phyloP scores from a whole-genome alignment of 2,329 filamentous ascomycete genomes.

The Talaromyces sp. region DNA sequence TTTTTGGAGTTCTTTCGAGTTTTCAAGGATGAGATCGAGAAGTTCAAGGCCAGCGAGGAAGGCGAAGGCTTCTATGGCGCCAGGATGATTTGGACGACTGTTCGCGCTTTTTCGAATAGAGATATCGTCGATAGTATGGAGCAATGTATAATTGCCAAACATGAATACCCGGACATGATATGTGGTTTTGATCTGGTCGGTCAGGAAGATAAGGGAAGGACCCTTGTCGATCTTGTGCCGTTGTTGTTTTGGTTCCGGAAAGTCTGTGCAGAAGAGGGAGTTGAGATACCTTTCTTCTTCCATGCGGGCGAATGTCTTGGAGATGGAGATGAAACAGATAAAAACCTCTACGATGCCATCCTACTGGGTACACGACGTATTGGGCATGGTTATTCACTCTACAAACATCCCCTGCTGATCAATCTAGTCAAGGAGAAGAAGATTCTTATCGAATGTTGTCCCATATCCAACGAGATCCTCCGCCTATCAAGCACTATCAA shows the following conservation, averaged over 20 bases:
- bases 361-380: constrained; percentile 83
- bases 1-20: constrained; percentile 68
- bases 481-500: constrained; percentile 73
- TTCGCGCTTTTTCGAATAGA: constrained; percentile 63
- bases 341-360: constrained; percentile 85
- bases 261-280: constrained; percentile 69
- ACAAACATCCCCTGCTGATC: constrained; percentile 85
- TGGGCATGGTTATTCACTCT: constrained; percentile 82
- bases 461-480: constrained; percentile 85
- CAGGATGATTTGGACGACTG: constrained; percentile 77
- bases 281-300: constrained; percentile 92
- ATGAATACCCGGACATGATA: constrained; percentile 72
- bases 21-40: constrained; percentile 72
- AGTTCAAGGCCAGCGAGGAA: constrained; percentile 68
- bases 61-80: constrained; percentile 79
- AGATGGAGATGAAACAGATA: constrained; percentile 70
- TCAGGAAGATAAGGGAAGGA: constrained; percentile 75
- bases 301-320: constrained; percentile 88
- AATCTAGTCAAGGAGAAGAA: constrained; percentile 85
- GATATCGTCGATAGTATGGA: constrained; percentile 78
- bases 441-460: constrained; percentile 85
- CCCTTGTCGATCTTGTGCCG: constrained; percentile 72
- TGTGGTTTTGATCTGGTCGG: constrained; percentile 88
- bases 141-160: constrained; percentile 77
- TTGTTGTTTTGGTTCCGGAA: constrained; percentile 93